These are phyloP conservation scores for Fusarium camptoceras DNA, from an alignment of 2,329 filamentous ascomycete species.

Conservation along the genomic window DNA sequence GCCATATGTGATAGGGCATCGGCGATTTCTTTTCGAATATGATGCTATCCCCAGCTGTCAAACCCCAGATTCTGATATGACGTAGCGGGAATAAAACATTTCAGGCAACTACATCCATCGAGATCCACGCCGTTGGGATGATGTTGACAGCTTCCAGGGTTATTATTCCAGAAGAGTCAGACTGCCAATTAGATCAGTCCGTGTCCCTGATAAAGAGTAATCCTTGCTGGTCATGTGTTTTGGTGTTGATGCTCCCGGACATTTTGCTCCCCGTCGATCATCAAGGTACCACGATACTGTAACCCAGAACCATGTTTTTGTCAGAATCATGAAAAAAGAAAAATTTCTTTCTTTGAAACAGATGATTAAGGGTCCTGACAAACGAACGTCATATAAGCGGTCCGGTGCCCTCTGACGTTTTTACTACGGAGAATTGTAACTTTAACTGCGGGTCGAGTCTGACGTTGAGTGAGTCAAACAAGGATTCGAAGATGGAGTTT, in stretches of 20 bases:
- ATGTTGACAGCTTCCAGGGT: constrained; percentile 14
- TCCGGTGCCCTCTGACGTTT: constrained; percentile 2
- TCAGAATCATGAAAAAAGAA: neutral
- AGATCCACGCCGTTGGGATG: constrained; percentile 15
- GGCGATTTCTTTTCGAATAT: constrained; percentile 10
- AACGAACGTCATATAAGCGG: constrained; percentile 36
- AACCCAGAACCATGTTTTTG: neutral
- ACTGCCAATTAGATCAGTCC: neutral
- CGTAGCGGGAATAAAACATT: constrained; percentile 17
- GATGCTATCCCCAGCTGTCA: constrained; percentile 19
- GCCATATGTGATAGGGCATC: constrained; percentile 6
- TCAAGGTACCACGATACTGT: neutral
- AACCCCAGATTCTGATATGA: constrained; percentile 28
- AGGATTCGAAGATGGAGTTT: constrained; percentile 1
- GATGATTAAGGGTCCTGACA: constrained; percentile 3
- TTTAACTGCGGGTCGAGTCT: constrained; percentile 6
- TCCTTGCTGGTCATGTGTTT: constrained; percentile 8
- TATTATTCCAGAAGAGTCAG: constrained; percentile 10
- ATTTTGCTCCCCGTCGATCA: constrained; percentile 27
- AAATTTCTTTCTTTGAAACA: neutral
- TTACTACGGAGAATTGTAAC: neutral
- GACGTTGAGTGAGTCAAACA: constrained; percentile 8
- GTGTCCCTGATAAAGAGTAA: neutral
- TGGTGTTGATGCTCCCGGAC: constrained; percentile 12
- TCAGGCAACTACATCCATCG: constrained; percentile 1